Evolutionary conservation across 371 early-diverging fungal species (phyloP), one percentile per base, ranked within the genome.

Genomic region (Actinomucor elegans): DNA sequence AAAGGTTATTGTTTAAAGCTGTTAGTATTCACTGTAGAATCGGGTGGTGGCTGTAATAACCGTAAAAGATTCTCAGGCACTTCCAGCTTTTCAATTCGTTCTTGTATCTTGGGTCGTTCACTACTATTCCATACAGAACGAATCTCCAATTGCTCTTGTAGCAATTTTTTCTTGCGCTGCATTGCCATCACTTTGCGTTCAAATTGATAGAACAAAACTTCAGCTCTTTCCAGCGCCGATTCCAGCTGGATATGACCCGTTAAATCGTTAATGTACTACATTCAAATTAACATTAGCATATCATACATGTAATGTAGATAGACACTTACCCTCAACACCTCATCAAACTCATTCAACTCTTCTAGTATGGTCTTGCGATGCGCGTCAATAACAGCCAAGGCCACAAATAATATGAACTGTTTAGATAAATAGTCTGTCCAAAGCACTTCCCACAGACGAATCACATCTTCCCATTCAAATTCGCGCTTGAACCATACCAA

Each of bases 401-500:
- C 96, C 8, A 97, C 82, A 72, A 97, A 94, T 41, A 96, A 66
- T 38, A 92, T 84, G 64, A 92, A 90, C 51, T 92, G 81, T 7
- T 78, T 80, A 10, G 90, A 84, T 41, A 91, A 66, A 58, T 92
- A 80, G 52, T 94, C 87, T 2, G 93, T 85, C 92, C 96, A 97
- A 12, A 93, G 66, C 8, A 88, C 78, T 68, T 96, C 97, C 98
- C 97, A 96, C 23, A 96, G 56, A 32, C 79, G 59, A 68, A 87
- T 80, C 18, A 89, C 80, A 50, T 94, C 88, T 12, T 88, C 84
- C 81, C 92, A 94, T 47, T 83, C 78, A 58, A 96, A 94, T 69
- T 97, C 98, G 29, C 98, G 84, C 67, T 97, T 97, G 71, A 93
- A 97, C 82, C 91, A 88, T 14, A 97, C 87, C 37, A 97, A 63